Conservation (phyloP, 805 yeast species). For the Saturnispora galanensis region DNA sequence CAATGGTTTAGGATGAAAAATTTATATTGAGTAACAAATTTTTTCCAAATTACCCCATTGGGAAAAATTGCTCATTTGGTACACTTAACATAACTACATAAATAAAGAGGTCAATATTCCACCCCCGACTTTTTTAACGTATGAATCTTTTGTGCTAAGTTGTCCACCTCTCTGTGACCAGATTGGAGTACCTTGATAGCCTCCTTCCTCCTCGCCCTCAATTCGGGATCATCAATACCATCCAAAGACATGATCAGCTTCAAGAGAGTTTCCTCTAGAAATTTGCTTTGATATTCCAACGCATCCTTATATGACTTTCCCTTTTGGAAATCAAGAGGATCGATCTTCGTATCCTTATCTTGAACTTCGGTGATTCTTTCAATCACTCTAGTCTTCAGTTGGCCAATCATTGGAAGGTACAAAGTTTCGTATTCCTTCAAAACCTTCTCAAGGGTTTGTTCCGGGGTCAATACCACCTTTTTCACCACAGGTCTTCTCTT, state of each 20-base stretch:
- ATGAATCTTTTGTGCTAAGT: slow-evolving; percentile 16
- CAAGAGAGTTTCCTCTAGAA: slow-evolving; percentile 56
- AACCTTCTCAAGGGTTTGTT: slow-evolving; percentile 4
- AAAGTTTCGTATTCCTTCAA: background rate
- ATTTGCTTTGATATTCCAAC: slow-evolving; percentile 40
- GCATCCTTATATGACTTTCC: slow-evolving; percentile 19
- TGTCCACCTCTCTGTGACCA: slow-evolving; percentile 46
- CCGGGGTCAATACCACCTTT: slow-evolving; percentile 14
- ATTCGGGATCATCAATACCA: slow-evolving; percentile 39
- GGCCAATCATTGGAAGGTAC: slow-evolving; percentile 2
- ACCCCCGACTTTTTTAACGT: slow-evolving; percentile 7
- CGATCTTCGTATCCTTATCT: slow-evolving; percentile 1
- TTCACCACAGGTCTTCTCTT: slow-evolving; percentile 11
- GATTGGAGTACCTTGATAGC: slow-evolving; percentile 52
- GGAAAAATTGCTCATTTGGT: background rate
- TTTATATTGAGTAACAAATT: too few species aligned
- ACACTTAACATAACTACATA: background rate
- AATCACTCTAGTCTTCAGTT: background rate
- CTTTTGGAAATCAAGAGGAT: background rate
- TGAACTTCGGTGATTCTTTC: slow-evolving; percentile 9
- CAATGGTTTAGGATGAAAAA: background rate
- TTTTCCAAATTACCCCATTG: too few species aligned
- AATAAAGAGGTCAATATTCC: too few species aligned
- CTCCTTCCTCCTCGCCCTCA: slow-evolving; percentile 50
- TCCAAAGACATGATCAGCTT: slow-evolving; percentile 60